Base-by-base conservation (phyloP, 1,284 basidiomycete species). In the Malassezia nana region DNA sequence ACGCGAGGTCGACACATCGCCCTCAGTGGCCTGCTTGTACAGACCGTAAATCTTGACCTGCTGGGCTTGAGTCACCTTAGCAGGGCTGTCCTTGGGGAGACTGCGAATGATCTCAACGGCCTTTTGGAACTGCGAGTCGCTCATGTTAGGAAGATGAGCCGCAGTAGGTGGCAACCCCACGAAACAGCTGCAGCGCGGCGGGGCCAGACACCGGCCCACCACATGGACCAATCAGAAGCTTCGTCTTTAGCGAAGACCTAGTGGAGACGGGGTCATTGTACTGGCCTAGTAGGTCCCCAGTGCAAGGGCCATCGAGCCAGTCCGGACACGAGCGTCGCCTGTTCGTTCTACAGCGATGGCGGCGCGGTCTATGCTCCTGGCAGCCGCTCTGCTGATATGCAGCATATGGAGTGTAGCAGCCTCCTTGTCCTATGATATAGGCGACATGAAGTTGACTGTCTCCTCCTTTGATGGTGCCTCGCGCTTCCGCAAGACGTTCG, bases 11-110 rank as follows among this genome's bases (percentile, higher is more conserved):
- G 66, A 70, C 51, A 59, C 46, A 52, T 74, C 71, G 46, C 71
- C 71, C n/a, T 62, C 56, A 50, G 57, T 68, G 46, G 66, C 70
- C 64, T 74, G 71, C 66, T 74, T 74, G 68, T 57, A 72, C 59
- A 63, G 60, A 38, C 62, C 59, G 63, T 74, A 74, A 55, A 74
- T 67, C 55, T 59, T 64, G 56, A 74, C 62, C 62, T 74, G 67
- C 22, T 69, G 57, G 22, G 60, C 57, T 62, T 69, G 66, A 32
- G 57, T 52, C 42, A 68, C 67, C 62, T 72, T 62, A 28, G 67
- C 67, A 24, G 67, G 65, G 18, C 64, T 63, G 43, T 69, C 40
- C 62, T 65, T 66, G 46, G 62, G 60, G 46, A 64, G 52, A 29
- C 46, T 52, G 31, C 58, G 59, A 55, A 67, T 63, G 41, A 66